These are phyloP conservation scores for Seiridium unicorne DNA, from an alignment of 2,329 filamentous ascomycete species.

Conservation along the genomic window DNA sequence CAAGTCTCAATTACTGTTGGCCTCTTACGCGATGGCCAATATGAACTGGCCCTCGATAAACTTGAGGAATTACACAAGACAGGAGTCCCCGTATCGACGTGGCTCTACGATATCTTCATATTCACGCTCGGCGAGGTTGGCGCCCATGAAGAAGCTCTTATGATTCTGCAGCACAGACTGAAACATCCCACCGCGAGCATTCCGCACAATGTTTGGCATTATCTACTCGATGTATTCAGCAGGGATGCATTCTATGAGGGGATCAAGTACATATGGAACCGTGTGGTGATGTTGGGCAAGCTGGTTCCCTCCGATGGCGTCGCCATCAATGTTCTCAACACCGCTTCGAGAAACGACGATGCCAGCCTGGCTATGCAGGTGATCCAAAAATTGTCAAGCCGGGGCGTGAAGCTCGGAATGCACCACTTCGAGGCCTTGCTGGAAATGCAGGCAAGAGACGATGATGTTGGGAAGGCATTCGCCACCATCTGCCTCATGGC, in stretches of 20 bases:
- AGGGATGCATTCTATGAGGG: constrained; percentile 61
- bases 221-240: constrained; percentile 75
- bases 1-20: constrained; percentile 70
- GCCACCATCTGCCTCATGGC: constrained; percentile 73
- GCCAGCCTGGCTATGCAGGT: constrained; percentile 67
- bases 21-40: constrained; percentile 75
- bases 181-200: constrained; percentile 37
- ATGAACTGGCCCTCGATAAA: constrained; percentile 74
- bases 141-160: constrained; percentile 75
- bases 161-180: constrained; percentile 60
- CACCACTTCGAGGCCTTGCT: constrained; percentile 81
- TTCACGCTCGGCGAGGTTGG: constrained; percentile 69
- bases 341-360: constrained; percentile 69
- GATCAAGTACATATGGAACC: constrained; percentile 70
- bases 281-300: constrained; percentile 53
- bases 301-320: constrained; percentile 64
- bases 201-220: constrained; percentile 60
- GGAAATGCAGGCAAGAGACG: constrained; percentile 61
- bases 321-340: constrained; percentile 67
- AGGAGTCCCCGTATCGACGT: constrained; percentile 56
- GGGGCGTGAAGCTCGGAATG: constrained; percentile 54
- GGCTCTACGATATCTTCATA: constrained; percentile 78
- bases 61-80: constrained; percentile 65
- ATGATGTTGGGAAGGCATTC: constrained; percentile 65
- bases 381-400: constrained; percentile 61